Base-by-base conservation (phyloP, 2,329 filamentous ascomycete genomes). In the Botryosphaeria dothidea region DNA sequence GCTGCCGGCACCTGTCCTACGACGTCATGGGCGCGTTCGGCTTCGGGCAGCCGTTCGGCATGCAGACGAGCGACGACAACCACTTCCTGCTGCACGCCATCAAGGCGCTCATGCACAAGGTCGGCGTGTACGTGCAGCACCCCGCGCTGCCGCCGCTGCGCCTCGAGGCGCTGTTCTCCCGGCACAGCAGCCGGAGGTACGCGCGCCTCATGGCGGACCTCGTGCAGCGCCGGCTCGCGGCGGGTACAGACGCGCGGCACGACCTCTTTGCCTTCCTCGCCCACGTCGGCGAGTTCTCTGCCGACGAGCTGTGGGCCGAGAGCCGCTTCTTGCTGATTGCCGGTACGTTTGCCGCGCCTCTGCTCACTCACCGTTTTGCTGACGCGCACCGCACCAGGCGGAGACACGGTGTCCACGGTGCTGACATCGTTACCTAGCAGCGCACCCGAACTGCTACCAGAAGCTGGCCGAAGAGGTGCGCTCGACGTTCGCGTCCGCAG, bases 11-110 rank as follows among this genome's bases (percentile, higher is more conserved):
- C 45, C 70, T 84, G 31, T 77, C 80, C 15, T 81, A 84, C 66
- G 83, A 85, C 65, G 79, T 85, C 66, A 84, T 85, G 79, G 81
- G 80, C 15, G 81, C 83, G 66, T 68, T 82, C 25, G 77, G 77
- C 27, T 80, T 82, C 68, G 79, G 79, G 2, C 79, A 81, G 69
- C 71, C 78, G 45, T 80, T 82, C 67, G 72, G 74, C 27, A 79
- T 81, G 78, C 67, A 82, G 61, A 75, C 78, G 67, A 73, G 76
- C n/a, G 73, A 75, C 6, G 70, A 68, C 34, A 80, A 81, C 66
- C 72, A 81, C 15, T 76, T 78, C 66, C 78, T 78, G 21, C 79
- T 78, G 7, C 71, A 78, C 23, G 66, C 82, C 63, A 76, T 82
- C 0, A 75, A 77, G 4, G 77, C 78, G 15, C n/a, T 21, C 38